Evolutionary conservation across 495 filamentous ascomycete genomes (phyloP), one percentile per base, ranked within the genome.

Genomic region (Jackrogersella multiformis): DNA sequence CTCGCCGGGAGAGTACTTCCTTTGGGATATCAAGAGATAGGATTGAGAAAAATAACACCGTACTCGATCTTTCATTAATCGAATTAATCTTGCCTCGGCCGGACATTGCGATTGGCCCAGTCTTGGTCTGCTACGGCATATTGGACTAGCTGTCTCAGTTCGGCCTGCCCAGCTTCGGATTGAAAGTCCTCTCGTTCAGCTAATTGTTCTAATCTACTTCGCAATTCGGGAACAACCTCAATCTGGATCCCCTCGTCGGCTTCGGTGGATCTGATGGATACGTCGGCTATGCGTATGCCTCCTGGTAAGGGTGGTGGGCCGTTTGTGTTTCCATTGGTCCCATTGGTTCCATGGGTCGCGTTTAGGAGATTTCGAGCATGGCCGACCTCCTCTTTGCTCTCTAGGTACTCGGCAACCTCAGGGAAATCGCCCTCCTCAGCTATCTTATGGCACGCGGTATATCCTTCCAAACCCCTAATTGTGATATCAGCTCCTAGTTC

Each of bases 191-290:
- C 86, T 12, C 90, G 82, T 42, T 86, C 81, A 13, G 92, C 90
- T 65, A 94, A 75, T 72, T 93, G 86, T 64, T 94, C 91, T 72
- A 96, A 94, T 57, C 88, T 79, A 53, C 86, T 80, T 68, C 88
- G 85, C 60, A 94, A 88, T 52, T 89, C 91, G 2, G 90, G 87
- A 72, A 94, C 91, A 32, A 83, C 77, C 55, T 84, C 80, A 48
- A 78, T 77, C 5, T 84, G 85, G 32, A 80, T 78, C 8, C 81
- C 82, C 53, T 88, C 86, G 32, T 84, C 79, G 51, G 90, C 87
- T 4, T 84, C 81, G 75, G 91, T 85, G 16, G 87, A 87, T 20
- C 87, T 88, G 62, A 94, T 64, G 41, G 87, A 89, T 36, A 94
- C 75, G 49, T 82, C 79, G 61, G 39, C 15, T 18, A 46, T 46